These are phyloP conservation scores for Telopea speciosissima DNA, from an alignment of 177 flowering plant species.

Conservation along the genomic window DNA sequence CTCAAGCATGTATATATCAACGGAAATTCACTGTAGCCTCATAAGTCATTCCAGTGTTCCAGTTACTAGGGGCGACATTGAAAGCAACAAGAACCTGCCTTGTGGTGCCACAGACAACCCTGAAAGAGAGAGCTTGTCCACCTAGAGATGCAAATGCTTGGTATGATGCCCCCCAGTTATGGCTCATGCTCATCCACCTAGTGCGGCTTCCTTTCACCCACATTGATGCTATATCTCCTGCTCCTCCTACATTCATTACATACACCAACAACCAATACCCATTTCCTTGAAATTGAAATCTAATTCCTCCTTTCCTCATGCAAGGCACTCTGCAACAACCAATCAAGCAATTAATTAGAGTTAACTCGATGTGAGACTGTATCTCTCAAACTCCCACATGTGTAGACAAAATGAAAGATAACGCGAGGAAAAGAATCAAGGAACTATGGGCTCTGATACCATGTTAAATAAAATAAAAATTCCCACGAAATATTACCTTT, in stretches of 20 bases:
- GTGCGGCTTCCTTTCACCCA: constrained; percentile 77
- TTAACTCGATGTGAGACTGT: too few species aligned
- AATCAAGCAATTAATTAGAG: neutral
- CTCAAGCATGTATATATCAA: constrained; percentile 15
- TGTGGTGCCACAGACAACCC: constrained; percentile 55
- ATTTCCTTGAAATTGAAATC: constrained; percentile 72
- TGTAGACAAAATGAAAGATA: too few species aligned
- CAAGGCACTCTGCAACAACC: constrained; percentile 64
- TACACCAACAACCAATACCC: constrained; percentile 83
- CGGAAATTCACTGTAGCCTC: constrained; percentile 51
- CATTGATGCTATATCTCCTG: constrained; percentile 66
- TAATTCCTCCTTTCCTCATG: constrained; percentile 44
- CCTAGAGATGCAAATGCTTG: constrained; percentile 68
- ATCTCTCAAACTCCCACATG: too few species aligned
- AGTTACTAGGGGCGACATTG: constrained; percentile 66
- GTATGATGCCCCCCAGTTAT: constrained; percentile 95
- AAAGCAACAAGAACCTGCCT: constrained; percentile 43
- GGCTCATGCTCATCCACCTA: constrained; percentile 81
- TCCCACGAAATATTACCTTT: too few species aligned
- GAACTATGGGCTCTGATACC: too few species aligned
- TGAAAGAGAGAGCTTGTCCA: constrained; percentile 84
- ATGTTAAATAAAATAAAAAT: too few species aligned
- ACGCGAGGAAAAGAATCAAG: too few species aligned
- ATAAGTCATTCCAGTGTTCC: constrained; percentile 69
- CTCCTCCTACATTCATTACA: constrained; percentile 93